Evolutionary conservation across 805 yeast genomes (phyloP).

Genomic region (Pichia paraexigua): DNA sequence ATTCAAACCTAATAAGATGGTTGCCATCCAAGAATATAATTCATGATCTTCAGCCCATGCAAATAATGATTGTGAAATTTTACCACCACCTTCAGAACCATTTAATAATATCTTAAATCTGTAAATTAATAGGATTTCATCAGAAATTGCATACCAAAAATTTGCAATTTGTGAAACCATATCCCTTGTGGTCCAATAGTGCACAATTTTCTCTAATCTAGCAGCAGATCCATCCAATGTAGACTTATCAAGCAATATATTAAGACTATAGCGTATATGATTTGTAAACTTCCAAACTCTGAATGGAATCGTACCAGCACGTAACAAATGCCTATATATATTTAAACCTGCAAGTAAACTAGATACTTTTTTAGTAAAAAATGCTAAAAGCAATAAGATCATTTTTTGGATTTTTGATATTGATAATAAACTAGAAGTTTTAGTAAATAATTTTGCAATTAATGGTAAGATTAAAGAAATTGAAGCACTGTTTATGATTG

Average conservation of each 20-base stretch:
- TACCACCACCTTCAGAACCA: slow-evolving; percentile 22
- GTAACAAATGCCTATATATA: slow-evolving; percentile 55
- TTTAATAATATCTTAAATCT: slow-evolving; percentile 50
- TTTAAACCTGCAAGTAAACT: slow-evolving; percentile 33
- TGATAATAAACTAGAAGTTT: neutral
- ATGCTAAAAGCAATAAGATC: slow-evolving; percentile 2
- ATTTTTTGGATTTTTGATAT: neutral
- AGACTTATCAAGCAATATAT: slow-evolving; percentile 9
- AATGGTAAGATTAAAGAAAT: neutral
- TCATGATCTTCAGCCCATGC: slow-evolving; percentile 41
- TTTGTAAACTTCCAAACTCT: slow-evolving; percentile 33
- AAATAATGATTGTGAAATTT: slow-evolving; percentile 31
- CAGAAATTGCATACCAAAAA: slow-evolving; percentile 57
- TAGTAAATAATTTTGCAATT: neutral
- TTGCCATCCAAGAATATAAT: slow-evolving; percentile 61
- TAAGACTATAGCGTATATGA: slow-evolving; percentile 25
- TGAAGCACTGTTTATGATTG: neutral
- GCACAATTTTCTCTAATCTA: slow-evolving; percentile 18
- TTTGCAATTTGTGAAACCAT: slow-evolving; percentile 45
- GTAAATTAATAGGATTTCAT: slow-evolving; percentile 51
- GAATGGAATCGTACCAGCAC: slow-evolving; percentile 67
- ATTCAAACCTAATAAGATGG: slow-evolving; percentile 49
- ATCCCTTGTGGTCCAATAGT: slow-evolving; percentile 34
- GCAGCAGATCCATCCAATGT: slow-evolving; percentile 12
- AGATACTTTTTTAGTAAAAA: slow-evolving; percentile 5